Conservation (phyloP, 2,329 filamentous ascomycete species). For the Escovopsis sp. region DNA sequence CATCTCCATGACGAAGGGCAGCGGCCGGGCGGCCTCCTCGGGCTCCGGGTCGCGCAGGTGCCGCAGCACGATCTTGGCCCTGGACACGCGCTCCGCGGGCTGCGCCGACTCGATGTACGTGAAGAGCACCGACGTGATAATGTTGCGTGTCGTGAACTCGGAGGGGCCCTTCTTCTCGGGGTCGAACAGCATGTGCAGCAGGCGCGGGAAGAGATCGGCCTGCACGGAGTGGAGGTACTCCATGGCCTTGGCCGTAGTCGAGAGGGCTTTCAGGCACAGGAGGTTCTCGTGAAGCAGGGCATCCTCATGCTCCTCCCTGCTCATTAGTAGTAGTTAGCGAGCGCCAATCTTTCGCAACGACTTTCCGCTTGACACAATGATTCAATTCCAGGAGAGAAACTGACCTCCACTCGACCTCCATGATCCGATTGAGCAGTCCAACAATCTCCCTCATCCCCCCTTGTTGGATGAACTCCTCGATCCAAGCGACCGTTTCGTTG, state of each 20-base stretch:
- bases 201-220: constrained; percentile 65
- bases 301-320: constrained; percentile 88
- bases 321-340: background rate
- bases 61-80: constrained; percentile 58
- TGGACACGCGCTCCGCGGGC: constrained; percentile 44
- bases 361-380: background rate
- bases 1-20: constrained; percentile 84
- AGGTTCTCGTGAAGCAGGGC: constrained; percentile 81
- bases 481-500: constrained; percentile 94
- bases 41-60: constrained; percentile 71
- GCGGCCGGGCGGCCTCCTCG: constrained; percentile 58
- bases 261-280: constrained; percentile 84
- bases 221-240: constrained; percentile 71
- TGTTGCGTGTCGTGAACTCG: constrained; percentile 85
- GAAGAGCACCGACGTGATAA: constrained; percentile 80
- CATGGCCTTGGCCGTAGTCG: constrained; percentile 77
- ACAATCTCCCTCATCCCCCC: constrained; percentile 91
- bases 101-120: constrained; percentile 65
- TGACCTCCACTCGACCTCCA: constrained; percentile 90
- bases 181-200: constrained; percentile 83
- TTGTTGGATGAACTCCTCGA: constrained; percentile 76
- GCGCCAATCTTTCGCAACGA: no score
- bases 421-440: constrained; percentile 72
- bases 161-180: constrained; percentile 96
- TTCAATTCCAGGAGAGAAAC: background rate